These are phyloP conservation scores for Crucibulum laeve DNA, from an alignment of 768 basidiomycete species.

Conservation along the genomic window DNA sequence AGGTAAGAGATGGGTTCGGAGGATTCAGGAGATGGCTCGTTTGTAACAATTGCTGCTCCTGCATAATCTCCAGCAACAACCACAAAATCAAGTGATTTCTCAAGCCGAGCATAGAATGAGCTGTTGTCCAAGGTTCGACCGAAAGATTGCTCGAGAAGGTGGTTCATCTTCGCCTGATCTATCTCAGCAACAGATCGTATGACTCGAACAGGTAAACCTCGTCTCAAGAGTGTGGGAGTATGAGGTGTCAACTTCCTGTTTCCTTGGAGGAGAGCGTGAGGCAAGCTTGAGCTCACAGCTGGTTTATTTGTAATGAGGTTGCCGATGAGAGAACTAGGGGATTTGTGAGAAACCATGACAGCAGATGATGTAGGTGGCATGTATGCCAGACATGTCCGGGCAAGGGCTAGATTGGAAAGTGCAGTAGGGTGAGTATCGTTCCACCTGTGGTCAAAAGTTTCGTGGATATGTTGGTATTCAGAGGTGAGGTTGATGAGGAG, in stretches of 20 bases:
- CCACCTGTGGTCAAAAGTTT: constrained; percentile 84
- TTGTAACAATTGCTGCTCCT: constrained; percentile 92
- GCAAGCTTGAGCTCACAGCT: constrained; percentile 90
- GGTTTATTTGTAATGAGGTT: constrained; percentile 99
- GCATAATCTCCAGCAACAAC: constrained; percentile 94
- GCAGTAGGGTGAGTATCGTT: constrained; percentile 74
- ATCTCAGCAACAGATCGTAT: constrained; percentile 66
- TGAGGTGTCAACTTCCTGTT: constrained; percentile 82
- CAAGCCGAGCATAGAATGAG: constrained; percentile 77
- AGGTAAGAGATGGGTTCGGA: constrained; percentile 74
- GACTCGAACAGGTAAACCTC: constrained; percentile 84
- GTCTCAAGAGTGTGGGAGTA: constrained; percentile 90
- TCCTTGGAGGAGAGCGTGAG: constrained; percentile 87
- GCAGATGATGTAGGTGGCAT: constrained; percentile 95
- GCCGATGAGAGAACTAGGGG: constrained; percentile 90
- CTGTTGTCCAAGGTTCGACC: constrained; percentile 62
- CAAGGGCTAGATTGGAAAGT: constrained; percentile 79
- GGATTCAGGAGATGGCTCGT: constrained; percentile 37
- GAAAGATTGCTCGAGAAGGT: constrained; percentile 88
- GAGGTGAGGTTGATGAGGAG: constrained; percentile 91
- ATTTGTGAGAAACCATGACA: constrained; percentile 96
- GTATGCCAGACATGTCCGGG: constrained; percentile 80
- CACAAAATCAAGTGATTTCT: constrained; percentile 79
- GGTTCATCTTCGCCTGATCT: constrained; percentile 69
- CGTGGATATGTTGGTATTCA: constrained; percentile 79